Evolutionary conservation across 108 stramenopile species (phyloP), one percentile per base, ranked within the genome.

Genomic region (Pseudonitzschia pungens): DNA sequence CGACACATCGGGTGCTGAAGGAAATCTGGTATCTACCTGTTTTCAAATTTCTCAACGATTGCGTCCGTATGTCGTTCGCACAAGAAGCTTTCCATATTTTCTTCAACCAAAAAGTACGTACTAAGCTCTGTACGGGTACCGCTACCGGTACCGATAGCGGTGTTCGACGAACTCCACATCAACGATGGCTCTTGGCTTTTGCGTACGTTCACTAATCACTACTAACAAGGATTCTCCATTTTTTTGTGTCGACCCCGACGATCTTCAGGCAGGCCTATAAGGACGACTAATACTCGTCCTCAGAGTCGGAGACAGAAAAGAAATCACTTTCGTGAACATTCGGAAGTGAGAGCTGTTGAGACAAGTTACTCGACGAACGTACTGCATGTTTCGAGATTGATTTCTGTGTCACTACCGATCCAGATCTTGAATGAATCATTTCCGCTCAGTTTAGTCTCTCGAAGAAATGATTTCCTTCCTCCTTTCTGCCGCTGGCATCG

Each of bases 391-490:
- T 18, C 14, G 45, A 48, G 45, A 11, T 48, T 48, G 18, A 48
- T 48, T 48, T 14, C 18, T 36, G 2, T 36, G 6, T 36, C 36
- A 36, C 7, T 18, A 48, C 14, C 45, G 45, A 48, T 48, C 45
- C 45, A 11, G 45, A 11, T 48, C 14, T 48, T 48, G 45, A 48
- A 48, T 48, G 45, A 48, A 48, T 48, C 45, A 10, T 48, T 14
- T 48, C 16, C 42, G 3, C 14, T 18, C 45, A 18, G 18, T 48
- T 18, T 48, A 48, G 18, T 48, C 45, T 48, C 45, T 33, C 31
- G 9, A 62, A 33, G 29, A 62, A 33, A 62, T 62, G 60, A 41
- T 33, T 33, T 33, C 32, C 36, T 62, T 62, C 29, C 60, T 62
- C n/a, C 36, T 40, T 40, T 40, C 60, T 29, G 33, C 33, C 36